Evolutionary conservation across 2,329 filamentous ascomycete species (phyloP), one percentile per base, ranked within the genome.

Genomic region (Phialemonium atrogriseum): DNA sequence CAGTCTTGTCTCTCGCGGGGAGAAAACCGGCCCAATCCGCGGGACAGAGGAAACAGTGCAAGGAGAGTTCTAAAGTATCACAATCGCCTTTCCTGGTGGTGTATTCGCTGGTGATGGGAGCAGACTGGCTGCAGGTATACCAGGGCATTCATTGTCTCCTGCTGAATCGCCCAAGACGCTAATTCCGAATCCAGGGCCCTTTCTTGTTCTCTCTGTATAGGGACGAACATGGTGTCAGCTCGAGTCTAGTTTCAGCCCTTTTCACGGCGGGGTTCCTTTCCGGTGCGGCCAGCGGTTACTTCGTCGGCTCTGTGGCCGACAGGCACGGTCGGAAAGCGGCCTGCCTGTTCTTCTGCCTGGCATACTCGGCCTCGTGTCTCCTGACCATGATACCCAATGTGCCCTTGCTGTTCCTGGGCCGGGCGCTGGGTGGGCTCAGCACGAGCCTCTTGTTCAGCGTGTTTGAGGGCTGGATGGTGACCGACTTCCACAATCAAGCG

Each of bases 391-490:
- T 43, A 10, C 39, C 40, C 6, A 44, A 43, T 26, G 34, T 64
- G 2, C 47, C 52, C 5, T 31, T 71, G 9, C 54, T 79, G 5
- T 66, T 74, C 32, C 33, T 60, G 1, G 73, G 73, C 10, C 59
- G 73, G 29, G 48, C 69, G 1, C 58, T 75, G 4, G 70, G 69
- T 14, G 73, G 73, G 1, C 37, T 77, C 27, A 66, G 63, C 17
- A 70, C 70, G 20, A 73, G 69, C 16, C 49, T 77, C 24, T 57
- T 77, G 18, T 77, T 71, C 55, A 72, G 63, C 25, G 68, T 65
- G 5, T 76, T 77, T 40, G 72, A 78, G 48, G 71, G 67, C 42
- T 78, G 73, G 72, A 70, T 77, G 58, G 64, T 77, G 17, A 63
- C 67, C 4, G 70, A 73, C 40, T 72, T 65, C 38, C 60, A 67